Evolutionary conservation across 306 rosid genomes (phyloP), one percentile per base, ranked within the genome.

Genomic region (Lupinus albus): DNA sequence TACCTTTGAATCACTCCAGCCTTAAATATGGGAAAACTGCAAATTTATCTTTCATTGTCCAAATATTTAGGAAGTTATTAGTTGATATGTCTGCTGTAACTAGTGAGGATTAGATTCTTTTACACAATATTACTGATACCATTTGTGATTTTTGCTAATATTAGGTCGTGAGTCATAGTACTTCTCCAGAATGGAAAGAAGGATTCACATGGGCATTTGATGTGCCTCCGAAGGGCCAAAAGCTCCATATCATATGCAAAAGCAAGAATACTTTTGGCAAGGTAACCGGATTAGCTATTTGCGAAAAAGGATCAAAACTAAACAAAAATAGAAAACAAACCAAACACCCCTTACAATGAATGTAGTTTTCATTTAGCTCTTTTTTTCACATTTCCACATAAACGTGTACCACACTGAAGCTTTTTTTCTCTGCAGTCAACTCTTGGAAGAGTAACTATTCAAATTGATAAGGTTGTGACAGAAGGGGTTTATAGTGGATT

Each of bases 181-280:
- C 83, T 38, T 86, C 89, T 46, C 98, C 98, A 12, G 98, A 93
- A 78, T 93, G 98, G 98, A 85, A 93, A 76, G 98, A 93, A 89
- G 96, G 98, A 20, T 93, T 93, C 86, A 88, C 91, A 0, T 93
- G 98, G 98, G 97, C 86, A 48, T 93, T 89, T 69, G 97, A 93
- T 70, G 94, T 88, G 30, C 98, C 98, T 75, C 97, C 97, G 15
- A 93, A 89, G 84, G 97, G 98, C 75, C 98, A 93, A 70, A 93
- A 89, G 74, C 88, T 93, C 67, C 89, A 93, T 65, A 89, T 93
- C 68, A 63, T 89, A 63, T 93, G 98, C 87, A 93, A 93, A 83
- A 93, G 93, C 97, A 93, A 93, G 84, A 93, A 86, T 79, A 93
- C 98, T 68, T 93, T 93, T 54, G 98, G 94, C 56, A 93, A 93